Evolutionary conservation across 306 rosid species (phyloP), one percentile per base, ranked within the genome.

Genomic region (Albizia julibrissin): DNA sequence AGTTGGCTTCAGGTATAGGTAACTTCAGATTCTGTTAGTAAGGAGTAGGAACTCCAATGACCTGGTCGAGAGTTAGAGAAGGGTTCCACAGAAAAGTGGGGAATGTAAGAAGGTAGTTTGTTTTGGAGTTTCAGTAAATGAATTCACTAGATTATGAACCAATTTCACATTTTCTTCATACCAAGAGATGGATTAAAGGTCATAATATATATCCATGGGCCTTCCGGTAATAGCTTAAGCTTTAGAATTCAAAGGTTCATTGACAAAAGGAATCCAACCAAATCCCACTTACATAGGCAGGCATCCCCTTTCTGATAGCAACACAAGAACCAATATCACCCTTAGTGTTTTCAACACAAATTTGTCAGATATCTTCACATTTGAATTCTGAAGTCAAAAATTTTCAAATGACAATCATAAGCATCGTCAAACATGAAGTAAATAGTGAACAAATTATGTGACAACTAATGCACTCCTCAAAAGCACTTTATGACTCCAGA

Each of bases 401-500:
- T 54, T 54, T 54, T 54, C 62, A 54, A 54, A 72, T 18, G 71
- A 52, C 22, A 78, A 72, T 37, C 62, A 74, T 14, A 49, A 73
- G 56, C 13, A 62, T 69, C 34, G 56, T 50, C 64, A 26, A 77
- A 71, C 52, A 42, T 9, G 19, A 62, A 22, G 59, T 1, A 5
- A 56, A 71, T 33, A 72, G 70, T 31, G 34, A 77, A 56, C 40
- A 43, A 73, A 43, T 26, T n/a, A 64, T 76, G 62, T 42, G 44
- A 50, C 65, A 58, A 37, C 37, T 54, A 71, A 65, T 31, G 61
- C 7, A 13, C 42, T 66, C 33, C 27, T 50, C 44, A 26, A 72
- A 49, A 22, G 68, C 34, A n/a, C 75, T 65, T 50, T 5, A 50
- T 24, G 26, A 50, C 22, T 76, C 79, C 76, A 71, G 80, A 37